Conservation (phyloP, 306 rosid species). For the Trichosanthes cucumerina region DNA sequence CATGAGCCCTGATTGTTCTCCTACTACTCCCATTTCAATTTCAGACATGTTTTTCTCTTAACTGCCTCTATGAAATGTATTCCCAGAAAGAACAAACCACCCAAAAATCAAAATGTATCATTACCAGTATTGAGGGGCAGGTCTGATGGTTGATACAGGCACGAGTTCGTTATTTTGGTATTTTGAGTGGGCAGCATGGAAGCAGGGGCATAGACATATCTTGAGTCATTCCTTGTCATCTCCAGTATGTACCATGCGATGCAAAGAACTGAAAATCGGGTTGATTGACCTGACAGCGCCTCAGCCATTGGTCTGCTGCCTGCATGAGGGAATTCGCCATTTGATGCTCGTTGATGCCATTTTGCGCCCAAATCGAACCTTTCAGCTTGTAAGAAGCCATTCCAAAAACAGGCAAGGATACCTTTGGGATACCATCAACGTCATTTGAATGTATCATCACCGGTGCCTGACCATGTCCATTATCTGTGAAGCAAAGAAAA, state of each 20-base stretch:
- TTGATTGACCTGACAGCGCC: conserved; percentile 57
- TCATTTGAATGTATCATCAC: conserved; percentile 42
- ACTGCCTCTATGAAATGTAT: background rate
- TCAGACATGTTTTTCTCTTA: background rate
- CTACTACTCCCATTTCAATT: background rate
- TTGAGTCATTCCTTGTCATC: conserved; percentile 20
- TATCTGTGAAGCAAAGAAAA: conserved; percentile 26
- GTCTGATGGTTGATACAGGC: background rate
- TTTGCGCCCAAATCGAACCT: conserved; percentile 55
- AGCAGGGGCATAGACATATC: background rate
- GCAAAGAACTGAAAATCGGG: conserved; percentile 76
- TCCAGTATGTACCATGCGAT: conserved; percentile 39
- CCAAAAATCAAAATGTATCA: background rate
- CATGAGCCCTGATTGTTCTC: background rate
- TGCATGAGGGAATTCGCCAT: conserved; percentile 45
- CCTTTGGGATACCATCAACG: conserved; percentile 42
- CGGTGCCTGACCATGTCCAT: conserved; percentile 37
- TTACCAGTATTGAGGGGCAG: background rate
- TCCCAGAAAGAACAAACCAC: background rate
- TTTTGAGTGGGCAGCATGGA: background rate
- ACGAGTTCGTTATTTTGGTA: background rate
- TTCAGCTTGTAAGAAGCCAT: conserved; percentile 77
- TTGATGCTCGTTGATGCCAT: conserved; percentile 40
- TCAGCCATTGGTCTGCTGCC: conserved; percentile 69
- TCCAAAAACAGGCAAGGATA: conserved; percentile 52